phyloP scores from a whole-genome alignment of 2,329 filamentous ascomycete genomes.

The Oidium heveae region DNA sequence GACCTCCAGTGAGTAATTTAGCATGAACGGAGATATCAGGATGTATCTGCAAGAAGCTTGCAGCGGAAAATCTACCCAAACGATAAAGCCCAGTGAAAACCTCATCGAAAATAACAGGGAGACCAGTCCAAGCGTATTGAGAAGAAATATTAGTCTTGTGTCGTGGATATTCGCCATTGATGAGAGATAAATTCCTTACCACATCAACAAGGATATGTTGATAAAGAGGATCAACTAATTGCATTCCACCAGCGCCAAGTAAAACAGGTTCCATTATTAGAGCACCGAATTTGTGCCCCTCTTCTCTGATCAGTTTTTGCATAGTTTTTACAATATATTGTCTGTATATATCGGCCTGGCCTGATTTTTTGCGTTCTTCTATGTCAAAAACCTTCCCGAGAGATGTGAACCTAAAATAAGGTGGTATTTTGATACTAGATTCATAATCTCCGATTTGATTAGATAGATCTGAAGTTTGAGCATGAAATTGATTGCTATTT shows the following conservation, averaged over 20 bases:
- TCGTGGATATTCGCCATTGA: slow-evolving; percentile 2
- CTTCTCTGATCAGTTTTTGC: slow-evolving; percentile 21
- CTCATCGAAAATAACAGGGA: slow-evolving; percentile 64
- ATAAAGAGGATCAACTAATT: slow-evolving; percentile 61
- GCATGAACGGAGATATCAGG: slow-evolving; percentile 62
- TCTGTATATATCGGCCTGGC: slow-evolving; percentile 27
- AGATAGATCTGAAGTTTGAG: too few species aligned
- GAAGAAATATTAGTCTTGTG: slow-evolving; percentile 2
- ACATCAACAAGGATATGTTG: slow-evolving; percentile 44
- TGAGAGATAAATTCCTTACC: slow-evolving; percentile 28
- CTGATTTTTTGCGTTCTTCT: slow-evolving; percentile 19
- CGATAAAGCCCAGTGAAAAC: slow-evolving; percentile 74
- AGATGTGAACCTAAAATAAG: slow-evolving; percentile 11
- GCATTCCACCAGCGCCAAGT: slow-evolving; percentile 64
- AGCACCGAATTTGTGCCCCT: slow-evolving; percentile 47
- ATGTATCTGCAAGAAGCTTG: slow-evolving; percentile 40
- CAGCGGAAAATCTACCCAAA: slow-evolving; percentile 44
- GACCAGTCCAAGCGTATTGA: slow-evolving; percentile 34
- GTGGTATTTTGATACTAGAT: not conserved
- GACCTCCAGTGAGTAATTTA: slow-evolving; percentile 59
- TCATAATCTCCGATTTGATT: not conserved
- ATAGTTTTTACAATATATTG: slow-evolving; percentile 31
- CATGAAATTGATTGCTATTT: not conserved
- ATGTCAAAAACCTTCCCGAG: slow-evolving; percentile 36
- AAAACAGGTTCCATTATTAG: slow-evolving; percentile 61